phyloP scores from a whole-genome alignment of 2,329 filamentous ascomycete genomes.

The Talaromyces sp. region DNA sequence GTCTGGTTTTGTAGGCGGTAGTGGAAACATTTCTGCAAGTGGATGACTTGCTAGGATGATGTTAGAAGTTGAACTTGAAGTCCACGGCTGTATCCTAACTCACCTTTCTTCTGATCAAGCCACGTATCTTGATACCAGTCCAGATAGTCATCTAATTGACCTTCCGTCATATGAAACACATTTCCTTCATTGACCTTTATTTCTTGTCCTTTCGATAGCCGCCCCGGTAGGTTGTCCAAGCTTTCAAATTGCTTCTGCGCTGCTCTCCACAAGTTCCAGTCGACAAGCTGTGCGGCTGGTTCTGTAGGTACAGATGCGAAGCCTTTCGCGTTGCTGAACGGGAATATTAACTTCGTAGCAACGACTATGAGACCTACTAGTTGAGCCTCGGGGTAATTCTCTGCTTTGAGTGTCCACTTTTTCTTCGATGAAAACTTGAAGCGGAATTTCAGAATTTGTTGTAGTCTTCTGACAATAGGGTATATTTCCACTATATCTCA shows the following conservation, averaged over 20 bases:
- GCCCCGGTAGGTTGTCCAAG: slow-evolving; percentile 29
- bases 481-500: slow-evolving; percentile 28
- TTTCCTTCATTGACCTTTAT: slow-evolving; percentile 59
- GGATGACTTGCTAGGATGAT: slow-evolving; percentile 24
- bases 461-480: slow-evolving; percentile 58
- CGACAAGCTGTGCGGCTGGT: slow-evolving; percentile 57
- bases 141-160: slow-evolving; percentile 70
- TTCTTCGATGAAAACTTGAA: slow-evolving; percentile 50
- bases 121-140: slow-evolving; percentile 73
- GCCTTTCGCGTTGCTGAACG: slow-evolving; percentile 61
- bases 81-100: not conserved
- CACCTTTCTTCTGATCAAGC: slow-evolving; percentile 35
- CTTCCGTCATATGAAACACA: slow-evolving; percentile 58
- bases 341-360: slow-evolving; percentile 74
- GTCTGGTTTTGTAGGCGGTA: slow-evolving; percentile 21
- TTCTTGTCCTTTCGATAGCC: slow-evolving; percentile 47
- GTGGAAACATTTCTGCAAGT: slow-evolving; percentile 45
- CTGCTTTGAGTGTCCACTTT: slow-evolving; percentile 38
- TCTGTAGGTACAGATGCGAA: slow-evolving; percentile 52
- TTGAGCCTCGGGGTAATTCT: slow-evolving; percentile 69
- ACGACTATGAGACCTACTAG: slow-evolving; percentile 69
- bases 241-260: slow-evolving; percentile 43
- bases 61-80: slow-evolving; percentile 5
- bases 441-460: slow-evolving; percentile 53
- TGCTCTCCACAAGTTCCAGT: slow-evolving; percentile 70